Conservation (phyloP, 768 basidiomycete genomes). For the Mycena vitilis region DNA sequence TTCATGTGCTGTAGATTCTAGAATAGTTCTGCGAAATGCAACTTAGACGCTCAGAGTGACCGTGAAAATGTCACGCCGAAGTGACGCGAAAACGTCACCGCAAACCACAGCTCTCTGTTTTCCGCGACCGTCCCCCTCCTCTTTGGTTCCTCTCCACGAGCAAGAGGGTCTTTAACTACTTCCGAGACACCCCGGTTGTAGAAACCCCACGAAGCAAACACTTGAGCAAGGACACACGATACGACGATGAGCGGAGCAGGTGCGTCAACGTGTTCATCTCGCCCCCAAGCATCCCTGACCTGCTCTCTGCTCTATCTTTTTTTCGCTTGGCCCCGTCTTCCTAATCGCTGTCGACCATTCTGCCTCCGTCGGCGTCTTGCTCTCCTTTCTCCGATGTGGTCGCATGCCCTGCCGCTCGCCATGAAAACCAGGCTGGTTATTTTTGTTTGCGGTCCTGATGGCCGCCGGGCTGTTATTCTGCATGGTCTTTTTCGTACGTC, state of each 20-base stretch:
- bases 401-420: not conserved
- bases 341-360: not conserved
- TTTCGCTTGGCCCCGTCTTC: not conserved
- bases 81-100: constrained; percentile 8
- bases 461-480: constrained; percentile 96
- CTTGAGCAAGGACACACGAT: constrained; percentile 18
- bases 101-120: not conserved
- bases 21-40: no score
- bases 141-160: constrained; percentile 1
- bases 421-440: constrained; percentile 61
- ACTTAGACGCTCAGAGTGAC: no score
- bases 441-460: constrained; percentile 95
- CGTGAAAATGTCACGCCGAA: not conserved
- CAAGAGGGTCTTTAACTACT: constrained; percentile 1
- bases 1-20: no score
- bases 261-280: constrained; percentile 41
- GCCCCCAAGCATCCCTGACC: constrained; percentile 10
- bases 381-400: not conserved
- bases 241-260: constrained; percentile 56
- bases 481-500: constrained; percentile 98
- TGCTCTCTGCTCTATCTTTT: not conserved
- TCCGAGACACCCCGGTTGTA: not conserved
- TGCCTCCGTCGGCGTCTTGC: not conserved
- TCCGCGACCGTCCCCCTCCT: not conserved
- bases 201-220: constrained; percentile 26